Evolutionary conservation across 2,329 filamentous ascomycete genomes (phyloP).

Genomic region (Ceratocystiopsis sp.): DNA sequence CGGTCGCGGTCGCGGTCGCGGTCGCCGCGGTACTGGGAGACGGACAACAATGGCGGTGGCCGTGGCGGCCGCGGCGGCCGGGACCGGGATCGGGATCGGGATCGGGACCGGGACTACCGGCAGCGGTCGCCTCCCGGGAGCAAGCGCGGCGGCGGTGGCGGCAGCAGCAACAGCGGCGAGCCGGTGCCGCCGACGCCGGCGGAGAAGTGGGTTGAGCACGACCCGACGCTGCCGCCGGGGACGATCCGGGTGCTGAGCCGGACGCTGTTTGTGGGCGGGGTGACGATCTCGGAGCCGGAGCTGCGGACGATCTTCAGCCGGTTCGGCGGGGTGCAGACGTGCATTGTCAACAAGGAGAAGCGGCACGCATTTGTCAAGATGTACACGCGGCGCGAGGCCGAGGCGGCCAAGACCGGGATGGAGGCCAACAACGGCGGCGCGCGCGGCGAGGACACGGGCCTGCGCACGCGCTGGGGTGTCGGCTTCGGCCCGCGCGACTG

Average conservation of each 20-base stretch:
- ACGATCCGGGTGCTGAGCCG: constrained; percentile 87
- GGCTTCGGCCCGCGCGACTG: constrained; percentile 94
- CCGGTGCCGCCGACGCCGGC: constrained; percentile 15
- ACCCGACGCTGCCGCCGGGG: constrained; percentile 54
- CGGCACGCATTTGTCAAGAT: constrained; percentile 98
- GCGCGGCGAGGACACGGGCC: constrained; percentile 53
- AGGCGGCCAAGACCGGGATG: constrained; percentile 73
- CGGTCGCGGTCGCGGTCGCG: constrained; percentile 61
- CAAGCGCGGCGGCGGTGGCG: background rate
- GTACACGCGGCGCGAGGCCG: constrained; percentile 73
- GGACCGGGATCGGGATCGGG: constrained; percentile 35
- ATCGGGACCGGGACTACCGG: constrained; percentile 45
- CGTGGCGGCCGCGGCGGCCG: constrained; percentile 49
- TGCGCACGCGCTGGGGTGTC: constrained; percentile 90
- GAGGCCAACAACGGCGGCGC: constrained; percentile 37
- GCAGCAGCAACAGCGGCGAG: constrained; percentile 42
- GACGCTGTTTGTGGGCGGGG: constrained; percentile 91
- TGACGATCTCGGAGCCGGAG: constrained; percentile 71
- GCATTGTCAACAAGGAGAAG: constrained; percentile 96
- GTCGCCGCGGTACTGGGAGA: constrained; percentile 51
- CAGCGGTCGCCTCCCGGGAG: constrained; percentile 64
- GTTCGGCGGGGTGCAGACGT: constrained; percentile 83
- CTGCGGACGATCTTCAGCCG: constrained; percentile 64
- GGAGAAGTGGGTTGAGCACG: constrained; percentile 64
- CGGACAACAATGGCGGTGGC: constrained; percentile 22